Conservation (phyloP, 495 filamentous ascomycete species). For the Neurospora intermedia region DNA sequence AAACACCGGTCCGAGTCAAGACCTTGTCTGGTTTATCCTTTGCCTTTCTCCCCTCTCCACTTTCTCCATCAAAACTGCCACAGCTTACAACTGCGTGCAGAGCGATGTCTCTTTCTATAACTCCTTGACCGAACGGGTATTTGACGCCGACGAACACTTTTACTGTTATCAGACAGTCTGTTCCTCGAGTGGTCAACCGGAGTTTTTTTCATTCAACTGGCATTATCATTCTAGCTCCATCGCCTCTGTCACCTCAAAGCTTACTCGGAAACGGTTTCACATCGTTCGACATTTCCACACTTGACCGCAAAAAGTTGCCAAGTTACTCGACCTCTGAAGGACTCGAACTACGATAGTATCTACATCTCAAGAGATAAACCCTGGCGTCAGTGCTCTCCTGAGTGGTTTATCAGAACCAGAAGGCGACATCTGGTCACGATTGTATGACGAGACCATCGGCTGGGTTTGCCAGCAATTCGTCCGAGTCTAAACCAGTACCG, state of each 20-base stretch:
- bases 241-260: neutral
- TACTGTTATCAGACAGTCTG: conserved; percentile 6
- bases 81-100: neutral
- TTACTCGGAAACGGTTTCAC: neutral
- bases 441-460: neutral
- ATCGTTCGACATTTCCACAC: neutral
- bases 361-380: neutral
- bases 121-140: neutral
- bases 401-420: neutral
- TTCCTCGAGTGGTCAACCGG: conserved; percentile 2
- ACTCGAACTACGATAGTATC: neutral
- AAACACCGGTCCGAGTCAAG: neutral
- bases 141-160: neutral
- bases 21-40: neutral
- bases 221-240: neutral
- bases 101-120: neutral
- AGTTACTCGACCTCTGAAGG: neutral
- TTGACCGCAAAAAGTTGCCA: neutral
- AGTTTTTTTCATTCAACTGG: neutral
- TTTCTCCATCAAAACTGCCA: neutral
- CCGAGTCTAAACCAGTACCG: neutral
- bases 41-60: neutral
- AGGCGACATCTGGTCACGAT: neutral
- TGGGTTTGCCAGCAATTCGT: neutral
- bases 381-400: neutral